Evolutionary conservation across 805 yeast species (phyloP), one percentile per base, ranked within the genome.

Genomic region (Candida boleticola): DNA sequence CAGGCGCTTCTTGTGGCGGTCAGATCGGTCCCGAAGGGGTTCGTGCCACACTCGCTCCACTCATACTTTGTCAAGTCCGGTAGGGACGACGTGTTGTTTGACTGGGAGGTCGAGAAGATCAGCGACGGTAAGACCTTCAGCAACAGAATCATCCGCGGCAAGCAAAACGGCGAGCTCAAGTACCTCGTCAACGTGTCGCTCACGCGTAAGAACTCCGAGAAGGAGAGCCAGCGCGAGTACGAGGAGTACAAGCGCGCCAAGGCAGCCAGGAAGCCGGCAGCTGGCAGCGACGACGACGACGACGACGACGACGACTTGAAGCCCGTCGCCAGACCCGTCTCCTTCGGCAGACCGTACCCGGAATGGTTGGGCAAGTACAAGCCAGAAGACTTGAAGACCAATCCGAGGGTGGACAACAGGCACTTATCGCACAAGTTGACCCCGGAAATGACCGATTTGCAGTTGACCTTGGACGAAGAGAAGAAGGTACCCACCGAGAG

Each of bases 91-190:
- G 29, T 7, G 10, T 50, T 51, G 2, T 42, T 63, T 19, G 51
- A 43, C 13, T 68, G 72, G 72, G 49, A 55, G 29, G 63, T 63
- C 9, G 64, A 63, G 11, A 48, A 45, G 16, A 54, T 61, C 5
- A 60, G 66, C 40, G 58, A 59, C 41, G 75, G 74, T 1, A 64
- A 57, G 20, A 66, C 48, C 39, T 70, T 69, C 44, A 57, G 61
- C 39, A 66, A 61, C 44, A 52, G 72, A 18, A 48, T 50, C 13
- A 48, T 67, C 5, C 47, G 52, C 14, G 74, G 58, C 1, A 25
- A 35, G 16, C 68, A 61, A 44, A 39, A 53, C 9, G 66, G 60
- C 4, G 48, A 49, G n/a, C 46, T 59, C 18, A 54, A 42, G 43
- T 58, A 49, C 37, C 46, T 55, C 20, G 65, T 67, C 29, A 61